Evolutionary conservation across 345 rosid species (phyloP).

Genomic region (Moringa oleifera): DNA sequence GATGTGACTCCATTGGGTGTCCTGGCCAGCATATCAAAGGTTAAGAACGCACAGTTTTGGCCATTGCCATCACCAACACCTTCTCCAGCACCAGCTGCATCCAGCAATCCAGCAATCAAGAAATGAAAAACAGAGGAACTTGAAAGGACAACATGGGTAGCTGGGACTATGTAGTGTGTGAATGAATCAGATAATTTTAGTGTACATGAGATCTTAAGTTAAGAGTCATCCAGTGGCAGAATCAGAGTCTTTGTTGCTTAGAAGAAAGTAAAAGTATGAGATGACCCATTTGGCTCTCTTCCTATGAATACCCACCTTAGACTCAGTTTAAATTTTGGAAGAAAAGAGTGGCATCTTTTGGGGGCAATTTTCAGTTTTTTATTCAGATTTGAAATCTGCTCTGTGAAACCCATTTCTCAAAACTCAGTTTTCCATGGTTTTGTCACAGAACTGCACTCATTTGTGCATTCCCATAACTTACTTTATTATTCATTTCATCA

Average conservation of each 20-base stretch:
- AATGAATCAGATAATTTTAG: background rate
- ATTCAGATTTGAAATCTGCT: background rate
- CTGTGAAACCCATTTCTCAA: background rate
- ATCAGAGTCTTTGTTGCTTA: too few relatives aligned
- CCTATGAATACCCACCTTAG: slow-evolving; percentile 9
- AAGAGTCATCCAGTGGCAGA: too few relatives aligned
- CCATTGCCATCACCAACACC: slow-evolving; percentile 20
- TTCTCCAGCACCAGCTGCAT: too few relatives aligned
- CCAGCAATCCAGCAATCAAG: slow-evolving; percentile 9
- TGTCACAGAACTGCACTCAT: slow-evolving; percentile 1
- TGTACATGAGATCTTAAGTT: slow-evolving; percentile 3
- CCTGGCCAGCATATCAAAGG: slow-evolving; percentile 75
- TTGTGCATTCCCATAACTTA: slow-evolving; percentile 10
- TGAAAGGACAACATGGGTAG: too few relatives aligned
- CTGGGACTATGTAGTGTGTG: too few relatives aligned
- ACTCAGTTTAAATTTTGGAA: slow-evolving; percentile 4
- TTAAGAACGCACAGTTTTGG: slow-evolving; percentile 89
- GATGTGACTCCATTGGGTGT: slow-evolving; percentile 73
- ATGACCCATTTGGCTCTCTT: background rate
- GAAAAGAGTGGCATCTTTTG: background rate
- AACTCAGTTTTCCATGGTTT: slow-evolving; percentile 6
- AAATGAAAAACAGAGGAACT: slow-evolving; percentile 5
- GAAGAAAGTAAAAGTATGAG: background rate
- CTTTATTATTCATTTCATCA: too few relatives aligned
- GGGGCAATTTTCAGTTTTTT: too few relatives aligned